phyloP scores from a whole-genome alignment of 208 protist genomes.

The Leishmania tarentolae region DNA sequence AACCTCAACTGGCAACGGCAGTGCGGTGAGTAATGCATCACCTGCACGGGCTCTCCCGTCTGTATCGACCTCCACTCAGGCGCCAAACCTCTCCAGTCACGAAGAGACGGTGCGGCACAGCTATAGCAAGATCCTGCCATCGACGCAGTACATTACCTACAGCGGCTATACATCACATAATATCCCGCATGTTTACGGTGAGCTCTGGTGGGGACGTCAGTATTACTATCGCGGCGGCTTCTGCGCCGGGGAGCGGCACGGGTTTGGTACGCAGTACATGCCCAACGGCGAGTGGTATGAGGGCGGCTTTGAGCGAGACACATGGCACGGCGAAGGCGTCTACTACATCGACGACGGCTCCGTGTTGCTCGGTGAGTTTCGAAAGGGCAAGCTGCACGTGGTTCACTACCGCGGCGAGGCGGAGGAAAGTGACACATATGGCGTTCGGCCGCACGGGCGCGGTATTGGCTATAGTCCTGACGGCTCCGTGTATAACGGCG shows the following conservation, averaged over 20 bases:
- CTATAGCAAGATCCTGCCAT: constrained; percentile 7
- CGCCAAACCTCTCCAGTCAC: neutral
- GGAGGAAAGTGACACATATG: constrained; percentile 30
- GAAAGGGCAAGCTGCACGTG: constrained; percentile 36
- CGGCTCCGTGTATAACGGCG: constrained; percentile 76
- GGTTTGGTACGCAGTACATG: constrained; percentile 67
- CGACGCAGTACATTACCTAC: constrained; percentile 62
- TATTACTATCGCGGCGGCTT: constrained; percentile 75
- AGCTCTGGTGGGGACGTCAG: constrained; percentile 72
- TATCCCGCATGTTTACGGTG: constrained; percentile 79
- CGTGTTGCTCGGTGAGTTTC: constrained; percentile 64
- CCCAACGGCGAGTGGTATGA: constrained; percentile 72
- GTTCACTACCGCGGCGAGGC: constrained; percentile 80
- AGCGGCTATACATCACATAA: constrained; percentile 65
- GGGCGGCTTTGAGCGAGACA: constrained; percentile 57
- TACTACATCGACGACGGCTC: constrained; percentile 79
- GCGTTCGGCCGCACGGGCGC: constrained; percentile 57
- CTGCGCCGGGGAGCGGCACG: constrained; percentile 54
- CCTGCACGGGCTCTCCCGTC: neutral
- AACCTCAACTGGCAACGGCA: neutral
- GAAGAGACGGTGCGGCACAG: neutral
- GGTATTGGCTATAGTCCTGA: constrained; percentile 47
- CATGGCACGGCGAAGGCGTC: constrained; percentile 60
- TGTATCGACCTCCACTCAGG: neutral
- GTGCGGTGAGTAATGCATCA: neutral